Evolutionary conservation across 192 early-diverging fungal genomes (phyloP).

Genomic region (Entophlyctis luteolus): DNA sequence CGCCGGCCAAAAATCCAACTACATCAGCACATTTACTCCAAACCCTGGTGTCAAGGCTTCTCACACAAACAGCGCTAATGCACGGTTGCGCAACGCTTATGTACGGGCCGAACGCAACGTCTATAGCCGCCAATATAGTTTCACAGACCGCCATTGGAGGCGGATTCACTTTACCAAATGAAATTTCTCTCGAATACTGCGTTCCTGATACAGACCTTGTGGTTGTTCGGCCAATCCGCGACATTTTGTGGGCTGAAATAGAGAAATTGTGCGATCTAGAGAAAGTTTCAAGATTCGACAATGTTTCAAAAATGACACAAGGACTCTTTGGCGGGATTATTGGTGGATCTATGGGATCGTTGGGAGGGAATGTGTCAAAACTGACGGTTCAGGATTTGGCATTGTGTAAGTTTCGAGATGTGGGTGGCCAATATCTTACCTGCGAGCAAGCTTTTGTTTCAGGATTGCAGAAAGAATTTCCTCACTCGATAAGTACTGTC

Average conservation of each 20-base stretch:
- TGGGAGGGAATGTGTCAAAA: neutral
- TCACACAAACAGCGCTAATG: conserved; percentile 50
- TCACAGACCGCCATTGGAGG: conserved; percentile 77
- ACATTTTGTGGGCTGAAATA: conserved; percentile 4
- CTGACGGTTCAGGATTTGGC: conserved; percentile 2
- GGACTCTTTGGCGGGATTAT: conserved; percentile 30
- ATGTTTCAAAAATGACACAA: conserved; percentile 59
- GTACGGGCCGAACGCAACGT: conserved; percentile 75
- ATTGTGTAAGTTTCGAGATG: neutral
- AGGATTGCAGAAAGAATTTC: conserved; percentile 73
- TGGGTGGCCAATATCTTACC: neutral
- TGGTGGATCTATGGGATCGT: neutral
- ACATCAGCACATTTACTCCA: conserved; percentile 69
- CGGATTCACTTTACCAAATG: conserved; percentile 77
- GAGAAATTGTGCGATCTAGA: neutral
- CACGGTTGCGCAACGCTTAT: conserved; percentile 60
- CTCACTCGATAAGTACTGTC: conserved; percentile 80
- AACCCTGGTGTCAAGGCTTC: conserved; percentile 56
- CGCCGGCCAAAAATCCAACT: conserved; percentile 2
- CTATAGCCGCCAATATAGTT: conserved; percentile 73
- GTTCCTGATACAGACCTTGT: conserved; percentile 11
- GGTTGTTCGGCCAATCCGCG: neutral
- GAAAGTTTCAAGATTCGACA: neutral
- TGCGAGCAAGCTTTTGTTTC: conserved; percentile 56
- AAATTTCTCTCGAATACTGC: conserved; percentile 60